These are phyloP conservation scores for Talaromyces proteolyticus DNA, from an alignment of 495 filamentous ascomycete species.

Conservation along the genomic window DNA sequence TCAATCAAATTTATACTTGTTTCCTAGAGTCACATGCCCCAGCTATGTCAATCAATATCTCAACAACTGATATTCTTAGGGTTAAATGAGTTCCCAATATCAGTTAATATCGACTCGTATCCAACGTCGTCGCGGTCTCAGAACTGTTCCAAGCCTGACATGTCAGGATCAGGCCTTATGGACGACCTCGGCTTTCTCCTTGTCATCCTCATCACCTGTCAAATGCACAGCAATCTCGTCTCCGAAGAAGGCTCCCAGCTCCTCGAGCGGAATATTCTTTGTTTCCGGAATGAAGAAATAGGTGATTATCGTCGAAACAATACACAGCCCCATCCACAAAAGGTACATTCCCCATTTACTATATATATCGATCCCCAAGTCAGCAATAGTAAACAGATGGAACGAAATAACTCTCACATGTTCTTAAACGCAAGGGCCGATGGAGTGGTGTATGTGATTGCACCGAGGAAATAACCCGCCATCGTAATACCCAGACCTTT, in stretches of 20 bases:
- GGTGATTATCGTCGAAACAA: not conserved
- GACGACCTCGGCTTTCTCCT: not conserved
- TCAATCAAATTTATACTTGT: too few species aligned
- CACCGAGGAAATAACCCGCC: slow-evolving; percentile 6
- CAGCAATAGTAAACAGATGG: slow-evolving; percentile 56
- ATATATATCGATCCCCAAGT: slow-evolving; percentile 48
- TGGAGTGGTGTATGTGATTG: not conserved
- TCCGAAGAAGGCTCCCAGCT: slow-evolving; percentile 56
- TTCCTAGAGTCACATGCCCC: too few species aligned
- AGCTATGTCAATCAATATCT: too few species aligned
- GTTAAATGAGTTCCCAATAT: too few species aligned
- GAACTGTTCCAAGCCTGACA: not conserved
- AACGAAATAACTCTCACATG: not conserved
- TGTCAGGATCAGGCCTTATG: not conserved
- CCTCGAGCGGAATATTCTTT: slow-evolving; percentile 59
- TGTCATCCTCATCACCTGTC: not conserved
- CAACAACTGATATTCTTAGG: too few species aligned
- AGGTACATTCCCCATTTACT: slow-evolving; percentile 1
- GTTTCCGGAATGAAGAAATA: slow-evolving; percentile 67
- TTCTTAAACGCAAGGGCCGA: slow-evolving; percentile 1
- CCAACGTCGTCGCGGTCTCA: not conserved
- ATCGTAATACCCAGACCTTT: slow-evolving; percentile 50
- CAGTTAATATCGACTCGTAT: not conserved
- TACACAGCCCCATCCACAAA: slow-evolving; percentile 1
- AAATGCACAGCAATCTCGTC: slow-evolving; percentile 19